phyloP scores from a whole-genome alignment of 371 early-diverging fungal species.

The Zopfochytrium polystomum region DNA sequence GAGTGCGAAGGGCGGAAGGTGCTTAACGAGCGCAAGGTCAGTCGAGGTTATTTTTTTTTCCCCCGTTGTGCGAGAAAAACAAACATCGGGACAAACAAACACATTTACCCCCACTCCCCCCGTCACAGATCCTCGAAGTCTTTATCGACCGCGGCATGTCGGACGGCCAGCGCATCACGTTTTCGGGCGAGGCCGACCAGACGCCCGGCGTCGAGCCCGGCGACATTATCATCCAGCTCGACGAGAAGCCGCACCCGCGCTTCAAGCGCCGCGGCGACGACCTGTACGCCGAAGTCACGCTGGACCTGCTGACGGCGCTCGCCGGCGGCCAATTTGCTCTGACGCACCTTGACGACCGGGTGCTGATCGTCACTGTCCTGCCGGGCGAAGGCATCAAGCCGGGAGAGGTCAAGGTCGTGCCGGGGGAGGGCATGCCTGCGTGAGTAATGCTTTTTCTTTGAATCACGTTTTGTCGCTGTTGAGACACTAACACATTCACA shows the following conservation, averaged over 20 bases:
- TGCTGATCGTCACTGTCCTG: conserved; percentile 78
- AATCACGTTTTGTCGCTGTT: conserved; percentile 1
- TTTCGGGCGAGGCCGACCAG: conserved; percentile 90
- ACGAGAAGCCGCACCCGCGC: conserved; percentile 70
- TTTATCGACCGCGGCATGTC: conserved; percentile 90
- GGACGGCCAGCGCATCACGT: conserved; percentile 83
- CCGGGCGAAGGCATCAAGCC: conserved; percentile 92
- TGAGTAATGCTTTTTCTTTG: conserved; percentile 35
- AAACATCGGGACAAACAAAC: too few relatives aligned
- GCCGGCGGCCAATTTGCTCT: conserved; percentile 88
- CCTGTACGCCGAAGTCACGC: conserved; percentile 77
- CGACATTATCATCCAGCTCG: conserved; percentile 80
- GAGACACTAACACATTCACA: neutral
- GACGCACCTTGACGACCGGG: conserved; percentile 85
- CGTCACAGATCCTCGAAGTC: conserved; percentile 66
- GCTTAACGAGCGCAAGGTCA: conserved; percentile 77
- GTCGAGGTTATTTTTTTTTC: too few relatives aligned
- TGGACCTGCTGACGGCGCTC: conserved; percentile 89
- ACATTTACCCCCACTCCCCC: neutral
- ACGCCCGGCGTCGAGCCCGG: conserved; percentile 75
- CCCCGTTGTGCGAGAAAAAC: too few relatives aligned
- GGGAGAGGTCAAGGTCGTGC: conserved; percentile 76
- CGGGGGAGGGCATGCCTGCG: conserved; percentile 93
- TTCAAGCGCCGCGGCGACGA: conserved; percentile 82
- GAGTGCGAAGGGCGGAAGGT: conserved; percentile 82